These are phyloP conservation scores for Stygiomarasmius scandens DNA, from an alignment of 1,284 basidiomycete genomes.

Conservation along the genomic window DNA sequence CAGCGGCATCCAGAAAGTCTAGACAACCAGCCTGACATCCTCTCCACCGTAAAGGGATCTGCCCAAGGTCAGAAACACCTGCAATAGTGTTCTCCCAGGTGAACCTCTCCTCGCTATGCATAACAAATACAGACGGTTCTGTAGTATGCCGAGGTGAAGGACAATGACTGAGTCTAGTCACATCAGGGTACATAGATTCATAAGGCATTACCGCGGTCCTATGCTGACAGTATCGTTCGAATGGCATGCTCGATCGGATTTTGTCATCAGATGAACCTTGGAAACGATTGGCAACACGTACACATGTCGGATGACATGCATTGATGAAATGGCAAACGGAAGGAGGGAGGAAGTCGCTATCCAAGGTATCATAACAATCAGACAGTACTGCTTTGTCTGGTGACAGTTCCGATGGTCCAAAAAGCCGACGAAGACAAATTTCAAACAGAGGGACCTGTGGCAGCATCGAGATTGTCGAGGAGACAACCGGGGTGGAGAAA, in stretches of 20 bases:
- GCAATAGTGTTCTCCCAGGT: constrained; percentile 66
- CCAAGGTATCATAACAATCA: constrained; percentile 8
- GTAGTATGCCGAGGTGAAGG: constrained; percentile 51
- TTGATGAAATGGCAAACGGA: constrained; percentile 33
- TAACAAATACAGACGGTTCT: constrained; percentile 48
- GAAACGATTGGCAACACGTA: constrained; percentile 22
- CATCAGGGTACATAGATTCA: constrained; percentile 17
- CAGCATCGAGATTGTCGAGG: constrained; percentile 27
- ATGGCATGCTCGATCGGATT: neutral
- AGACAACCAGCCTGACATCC: constrained; percentile 68
- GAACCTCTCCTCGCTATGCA: constrained; percentile 61
- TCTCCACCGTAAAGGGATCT: constrained; percentile 69
- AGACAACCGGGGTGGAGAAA: constrained; percentile 24
- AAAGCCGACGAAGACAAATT: constrained; percentile 49
- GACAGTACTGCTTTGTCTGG: neutral
- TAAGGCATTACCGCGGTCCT: constrained; percentile 14
- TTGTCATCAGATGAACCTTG: neutral
- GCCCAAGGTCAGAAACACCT: constrained; percentile 47
- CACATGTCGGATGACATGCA: constrained; percentile 40
- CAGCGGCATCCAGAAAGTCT: constrained; percentile 49
- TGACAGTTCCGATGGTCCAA: constrained; percentile 21
- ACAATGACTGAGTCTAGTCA: constrained; percentile 51
- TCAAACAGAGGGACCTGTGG: constrained; percentile 49
- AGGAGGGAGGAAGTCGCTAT: neutral
- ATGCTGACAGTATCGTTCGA: constrained; percentile 8